Base-by-base conservation (phyloP, 2,329 filamentous ascomycete species). In the Xylaria sp. region DNA sequence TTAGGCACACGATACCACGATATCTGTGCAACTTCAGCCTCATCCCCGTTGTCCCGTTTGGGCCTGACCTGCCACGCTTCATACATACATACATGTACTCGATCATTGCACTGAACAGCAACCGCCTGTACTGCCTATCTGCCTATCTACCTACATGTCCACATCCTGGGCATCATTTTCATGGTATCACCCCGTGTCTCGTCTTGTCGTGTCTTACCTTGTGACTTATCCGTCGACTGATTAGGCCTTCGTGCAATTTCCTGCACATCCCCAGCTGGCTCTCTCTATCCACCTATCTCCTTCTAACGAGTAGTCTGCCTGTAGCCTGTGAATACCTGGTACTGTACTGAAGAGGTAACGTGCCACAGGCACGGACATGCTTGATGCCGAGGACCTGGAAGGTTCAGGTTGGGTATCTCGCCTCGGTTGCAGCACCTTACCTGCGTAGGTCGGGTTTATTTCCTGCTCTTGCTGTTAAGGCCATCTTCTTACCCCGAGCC, bases 11-110 rank as follows among this genome's bases (percentile, higher is more conserved):
- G 39, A 50, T 54, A 39, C 42, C 39, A n/a, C 24, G n/a, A n/a
- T n/a, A n/a, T n/a, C 24, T 27, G 53, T 53, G 24, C 45, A 21
- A 62, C 53, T 36, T 63, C 58, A 67, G 64, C 64, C 64, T 63
- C 64, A 58, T 27, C 47, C 21, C 11, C 2, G 51, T 39, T 39
- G 2, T 39, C 21, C 11, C 2, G 51, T 39, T 39, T 30, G 42
- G 27, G 63, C 45, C 53, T 45, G 58, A 62, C 45, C 51, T 36
- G 64, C 4, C 51, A 32, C 32, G n/a, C 36, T 48, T 39, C 27
- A 14, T 30, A 3, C n/a, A 19, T 48, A 45, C 50, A 14, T 53
- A 3, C n/a, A 4, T 48, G 45, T 48, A 42, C 45, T 24, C 45
- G 9, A 19, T 48, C 45, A 50, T 50, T 50, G 47, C 47, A 24